These are phyloP conservation scores for barley (Hordeum vulgare) DNA, from an alignment of 176 grass and related monocot species.

Conservation along the genomic window MorexV3_pseudomolecules_assembly NC_058520.1:15170846-15171345, in stretches of 20 bases:
- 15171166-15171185: not conserved
- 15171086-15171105: not conserved
- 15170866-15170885: not conserved
- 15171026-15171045: not conserved
- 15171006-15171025: not conserved
- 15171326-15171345: not conserved
- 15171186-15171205: not conserved
- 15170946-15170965: not conserved
- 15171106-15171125: not conserved
- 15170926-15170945: not conserved
- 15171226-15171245: not conserved
- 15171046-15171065: not conserved
- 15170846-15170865: too few relatives aligned
- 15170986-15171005: not conserved
- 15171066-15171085: not conserved
- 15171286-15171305: conserved; percentile 19
- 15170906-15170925: not conserved
- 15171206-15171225: conserved; percentile 33
- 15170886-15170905: too few relatives aligned
- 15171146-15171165: conserved; percentile 39
- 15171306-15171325: conserved; percentile 15
- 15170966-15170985: not conserved
- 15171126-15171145: conserved; percentile 30
- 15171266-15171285: not conserved
- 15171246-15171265: not conserved